Percentiles rank a stretch among this genome's conserved stretches.
phyloP scores from a whole-genome alignment of 2,329 filamentous ascomycete species.

The Fusarium mundagurra region DNA sequence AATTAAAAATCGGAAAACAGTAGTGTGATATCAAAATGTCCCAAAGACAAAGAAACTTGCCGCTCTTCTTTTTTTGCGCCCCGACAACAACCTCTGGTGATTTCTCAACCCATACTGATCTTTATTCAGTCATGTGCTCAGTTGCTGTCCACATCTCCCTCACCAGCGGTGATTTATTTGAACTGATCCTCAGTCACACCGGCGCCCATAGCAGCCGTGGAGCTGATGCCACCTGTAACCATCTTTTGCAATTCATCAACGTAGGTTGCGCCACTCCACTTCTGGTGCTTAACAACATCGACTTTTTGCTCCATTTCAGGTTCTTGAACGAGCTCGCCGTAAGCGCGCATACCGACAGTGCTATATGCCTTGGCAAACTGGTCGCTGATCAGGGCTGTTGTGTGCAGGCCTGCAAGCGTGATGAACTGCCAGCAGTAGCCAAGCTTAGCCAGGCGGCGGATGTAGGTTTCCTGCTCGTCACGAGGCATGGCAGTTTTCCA shows the following conservation, averaged over 20 bases:
- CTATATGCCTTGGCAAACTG: conserved; percentile 87
- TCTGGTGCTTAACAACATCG: conserved; percentile 98
- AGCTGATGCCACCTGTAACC: conserved; percentile 92
- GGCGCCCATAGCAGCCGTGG: conserved; percentile 95
- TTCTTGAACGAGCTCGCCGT: conserved; percentile 97
- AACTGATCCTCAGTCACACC: conserved; percentile 99
- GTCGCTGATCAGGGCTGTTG: conserved; percentile 90
- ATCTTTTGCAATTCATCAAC: conserved; percentile 96
- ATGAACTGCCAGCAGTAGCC: conserved; percentile 99
- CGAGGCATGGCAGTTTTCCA: conserved; percentile 97
- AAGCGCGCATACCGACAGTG: conserved; percentile 89
- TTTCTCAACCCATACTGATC: background rate
- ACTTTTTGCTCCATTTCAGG: conserved; percentile 92
- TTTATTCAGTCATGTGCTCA: background rate
- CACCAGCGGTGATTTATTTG: conserved; percentile 40
- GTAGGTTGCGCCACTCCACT: conserved; percentile 96
- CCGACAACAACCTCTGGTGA: background rate
- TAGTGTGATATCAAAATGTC: conserved; percentile 33
- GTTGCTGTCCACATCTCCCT: background rate
- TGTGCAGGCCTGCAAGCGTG: conserved; percentile 96
- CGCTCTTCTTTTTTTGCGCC: conserved; percentile 17
- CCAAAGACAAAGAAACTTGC: conserved; percentile 12
- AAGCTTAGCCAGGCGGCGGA: conserved; percentile 82
- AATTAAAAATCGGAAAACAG: conserved; percentile 15
- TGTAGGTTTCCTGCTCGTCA: conserved; percentile 96